phyloP scores from a whole-genome alignment of 176 grass and related monocot species.

The Calamus simplicifolius region DNA sequence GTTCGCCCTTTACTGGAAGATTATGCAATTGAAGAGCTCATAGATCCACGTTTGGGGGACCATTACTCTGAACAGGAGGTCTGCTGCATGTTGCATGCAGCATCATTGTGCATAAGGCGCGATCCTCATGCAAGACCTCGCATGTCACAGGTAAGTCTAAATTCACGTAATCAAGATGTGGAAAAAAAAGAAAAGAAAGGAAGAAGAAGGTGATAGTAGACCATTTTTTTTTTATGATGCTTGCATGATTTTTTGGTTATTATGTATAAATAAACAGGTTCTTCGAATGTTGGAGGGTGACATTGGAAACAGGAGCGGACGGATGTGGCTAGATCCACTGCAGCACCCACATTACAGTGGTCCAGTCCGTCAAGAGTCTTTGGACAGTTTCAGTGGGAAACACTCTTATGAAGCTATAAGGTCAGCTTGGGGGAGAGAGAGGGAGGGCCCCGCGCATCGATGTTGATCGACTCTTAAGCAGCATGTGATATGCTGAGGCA shows the following conservation, averaged over 20 bases:
- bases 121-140: constrained; percentile 91
- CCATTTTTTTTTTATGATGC: too few species aligned
- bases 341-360: constrained; percentile 34
- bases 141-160: constrained; percentile 58
- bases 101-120: constrained; percentile 73
- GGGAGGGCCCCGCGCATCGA: constrained; percentile 49
- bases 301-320: constrained; percentile 55
- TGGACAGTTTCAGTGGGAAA: constrained; percentile 33
- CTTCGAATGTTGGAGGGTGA: constrained; percentile 89
- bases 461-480: constrained; percentile 20
- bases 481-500: not conserved
- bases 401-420: constrained; percentile 40
- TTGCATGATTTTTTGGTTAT: too few species aligned
- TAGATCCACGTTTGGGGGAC: constrained; percentile 65
- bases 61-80: constrained; percentile 68
- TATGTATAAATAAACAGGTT: constrained; percentile 32
- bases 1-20: constrained; percentile 70
- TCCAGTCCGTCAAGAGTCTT: constrained; percentile 32
- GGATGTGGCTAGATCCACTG: constrained; percentile 36
- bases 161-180: not conserved
- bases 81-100: constrained; percentile 79
- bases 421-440: constrained; percentile 55
- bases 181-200: too few species aligned
- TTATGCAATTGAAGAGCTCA: constrained; percentile 45
- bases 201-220: too few species aligned